Evolutionary conservation across 2,329 filamentous ascomycete species (phyloP).

Genomic region (Arthrobotrys iridis): DNA sequence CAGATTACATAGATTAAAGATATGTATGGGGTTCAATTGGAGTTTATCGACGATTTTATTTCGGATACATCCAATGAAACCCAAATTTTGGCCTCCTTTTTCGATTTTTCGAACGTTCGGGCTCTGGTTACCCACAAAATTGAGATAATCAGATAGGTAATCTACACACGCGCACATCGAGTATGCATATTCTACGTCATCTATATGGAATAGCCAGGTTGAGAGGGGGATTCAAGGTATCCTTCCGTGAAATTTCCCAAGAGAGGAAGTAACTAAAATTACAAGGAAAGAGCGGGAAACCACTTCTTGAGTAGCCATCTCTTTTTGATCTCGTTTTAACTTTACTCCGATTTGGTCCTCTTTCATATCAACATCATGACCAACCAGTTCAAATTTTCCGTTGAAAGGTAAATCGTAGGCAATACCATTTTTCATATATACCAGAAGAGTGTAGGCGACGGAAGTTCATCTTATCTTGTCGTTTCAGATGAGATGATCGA

Average conservation of each 20-base stretch:
- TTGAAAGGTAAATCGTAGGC: neutral
- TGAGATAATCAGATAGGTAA: too few relatives aligned
- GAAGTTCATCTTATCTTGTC: neutral
- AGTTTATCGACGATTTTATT: too few relatives aligned
- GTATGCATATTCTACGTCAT: too few relatives aligned
- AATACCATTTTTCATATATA: conserved; percentile 17
- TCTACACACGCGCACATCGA: too few relatives aligned
- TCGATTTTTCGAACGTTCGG: too few relatives aligned
- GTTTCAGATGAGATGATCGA: neutral
- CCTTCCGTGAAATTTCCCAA: conserved; percentile 31
- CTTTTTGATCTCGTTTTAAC: neutral
- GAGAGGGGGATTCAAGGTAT: conserved; percentile 18
- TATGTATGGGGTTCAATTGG: neutral
- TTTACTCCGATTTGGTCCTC: neutral
- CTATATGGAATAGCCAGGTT: neutral
- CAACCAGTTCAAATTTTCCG: neutral
- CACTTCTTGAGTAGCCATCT: conserved; percentile 9
- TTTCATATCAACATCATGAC: neutral
- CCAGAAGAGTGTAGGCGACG: neutral
- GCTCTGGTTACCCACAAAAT: too few relatives aligned
- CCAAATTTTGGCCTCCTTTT: too few relatives aligned
- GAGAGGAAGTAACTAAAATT: conserved; percentile 7
- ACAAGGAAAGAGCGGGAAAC: conserved; percentile 22
- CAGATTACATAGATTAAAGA: too few relatives aligned
- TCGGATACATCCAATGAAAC: too few relatives aligned